These are phyloP conservation scores for Acacia acuminata DNA, from an alignment of 306 rosid genomes.

Conservation along the genomic window DNA sequence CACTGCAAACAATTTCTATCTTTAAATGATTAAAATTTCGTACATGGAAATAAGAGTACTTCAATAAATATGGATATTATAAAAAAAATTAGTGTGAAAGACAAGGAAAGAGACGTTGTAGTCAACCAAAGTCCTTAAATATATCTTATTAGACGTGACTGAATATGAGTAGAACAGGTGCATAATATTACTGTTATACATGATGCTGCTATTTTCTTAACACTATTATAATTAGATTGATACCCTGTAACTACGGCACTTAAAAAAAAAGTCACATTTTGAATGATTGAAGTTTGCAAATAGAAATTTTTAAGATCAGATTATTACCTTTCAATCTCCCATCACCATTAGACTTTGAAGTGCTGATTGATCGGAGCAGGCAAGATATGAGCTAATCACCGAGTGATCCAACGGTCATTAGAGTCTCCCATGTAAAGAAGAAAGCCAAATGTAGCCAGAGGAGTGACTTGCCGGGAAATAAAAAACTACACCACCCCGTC, in stretches of 20 bases:
- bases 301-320: background rate
- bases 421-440: conserved; percentile 35
- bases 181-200: background rate
- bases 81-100: too few species aligned
- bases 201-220: background rate
- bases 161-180: background rate
- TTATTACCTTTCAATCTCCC: background rate
- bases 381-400: background rate
- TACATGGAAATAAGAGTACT: too few species aligned
- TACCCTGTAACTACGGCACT: background rate
- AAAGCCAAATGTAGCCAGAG: conserved; percentile 39
- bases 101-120: too few species aligned
- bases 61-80: too few species aligned
- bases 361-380: background rate
- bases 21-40: too few species aligned
- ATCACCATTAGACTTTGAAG: background rate
- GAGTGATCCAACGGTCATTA: background rate
- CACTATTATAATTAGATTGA: background rate
- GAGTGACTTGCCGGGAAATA: conserved; percentile 32
- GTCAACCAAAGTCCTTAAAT: too few species aligned
- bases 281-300: background rate
- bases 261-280: background rate
- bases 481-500: background rate
- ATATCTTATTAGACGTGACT: background rate
- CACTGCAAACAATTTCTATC: too few species aligned